Conservation (phyloP, 2,329 filamentous ascomycete genomes). For the Diplodia sapinea region DNA sequence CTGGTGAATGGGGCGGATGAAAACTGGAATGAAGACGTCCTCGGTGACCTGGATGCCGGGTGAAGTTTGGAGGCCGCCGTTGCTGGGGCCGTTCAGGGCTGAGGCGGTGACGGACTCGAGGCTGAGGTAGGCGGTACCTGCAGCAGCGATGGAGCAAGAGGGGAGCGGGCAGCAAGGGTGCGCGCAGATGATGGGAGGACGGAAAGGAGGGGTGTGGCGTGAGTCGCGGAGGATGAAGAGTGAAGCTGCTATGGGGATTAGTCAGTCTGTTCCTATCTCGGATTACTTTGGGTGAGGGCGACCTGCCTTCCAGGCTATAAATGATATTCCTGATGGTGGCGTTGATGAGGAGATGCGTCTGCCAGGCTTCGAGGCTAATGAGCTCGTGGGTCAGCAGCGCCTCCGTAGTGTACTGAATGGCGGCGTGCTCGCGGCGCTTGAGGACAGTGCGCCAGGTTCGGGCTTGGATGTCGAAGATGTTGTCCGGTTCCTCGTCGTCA, state of each 20-base stretch:
- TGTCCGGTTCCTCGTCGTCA: not conserved
- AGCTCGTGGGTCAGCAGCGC: not conserved
- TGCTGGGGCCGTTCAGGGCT: not conserved
- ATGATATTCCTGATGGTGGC: conserved; percentile 14
- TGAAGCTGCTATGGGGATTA: not conserved
- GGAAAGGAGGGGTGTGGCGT: conserved; percentile 45
- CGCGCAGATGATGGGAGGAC: conserved; percentile 53
- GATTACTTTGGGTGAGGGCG: not conserved
- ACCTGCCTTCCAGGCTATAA: not conserved
- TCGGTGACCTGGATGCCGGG: conserved; percentile 20
- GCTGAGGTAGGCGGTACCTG: conserved; percentile 70
- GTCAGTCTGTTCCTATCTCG: not conserved
- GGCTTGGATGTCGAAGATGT: conserved; percentile 3
- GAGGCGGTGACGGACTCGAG: conserved; percentile 5
- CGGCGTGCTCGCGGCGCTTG: conserved; percentile 9
- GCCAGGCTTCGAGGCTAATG: not conserved
- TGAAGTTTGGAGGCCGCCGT: not conserved
- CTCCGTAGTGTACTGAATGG: not conserved
- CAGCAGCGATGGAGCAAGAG: conserved; percentile 55
- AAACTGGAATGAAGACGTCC: conserved; percentile 13
- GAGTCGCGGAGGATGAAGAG: conserved; percentile 33
- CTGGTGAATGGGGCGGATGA: not conserved
- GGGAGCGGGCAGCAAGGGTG: conserved; percentile 42
- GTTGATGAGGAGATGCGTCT: conserved; percentile 4
- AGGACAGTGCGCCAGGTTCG: conserved; percentile 13